Evolutionary conservation across 805 yeast species (phyloP), one percentile per base, ranked within the genome.

Genomic region (Lachancea quebecensis): DNA sequence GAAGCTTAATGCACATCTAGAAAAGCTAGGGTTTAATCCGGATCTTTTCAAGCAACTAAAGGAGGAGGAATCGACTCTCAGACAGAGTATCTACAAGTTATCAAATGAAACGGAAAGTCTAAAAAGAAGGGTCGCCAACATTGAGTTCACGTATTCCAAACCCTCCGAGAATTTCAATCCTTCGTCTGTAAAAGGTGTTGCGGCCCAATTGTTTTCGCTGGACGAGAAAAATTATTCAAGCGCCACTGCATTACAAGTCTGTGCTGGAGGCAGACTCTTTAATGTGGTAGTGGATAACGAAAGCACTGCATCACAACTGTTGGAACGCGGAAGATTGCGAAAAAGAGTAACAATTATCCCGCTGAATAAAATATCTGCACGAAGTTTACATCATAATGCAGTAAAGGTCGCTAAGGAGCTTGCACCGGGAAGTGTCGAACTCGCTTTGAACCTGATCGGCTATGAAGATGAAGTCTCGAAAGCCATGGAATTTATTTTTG

Each of bases 401-500:
- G 73, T 90, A 0, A 60, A 71, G 0, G 62, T 77, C 12, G 98
- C 98, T 0, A 85, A 86, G 58, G 64, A 70, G n/a, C 49, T 85
- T 7, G 86, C 93, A 31, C 95, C 95, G 1, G 82, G 80, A 2
- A 81, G 83, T 51, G 98, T 90, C 14, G 95, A 93, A 52, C 70
- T 89, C n/a, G 99, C 99, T 0, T 63, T 89, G 38, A 80, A 90
- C 56, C 69, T 91, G 48, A 74, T 93, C 44, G 83, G 83, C 2
- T 95, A 77, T 59, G 87, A 85, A 15, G 63, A 67, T 0, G 87
- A 83, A 45, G 81, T 88, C 17, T 48, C 72, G 3, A 80, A 74
- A 44, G 99, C 98, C 0, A 86, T 95, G 93, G 82, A 86, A 53
- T 88, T 79, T 54, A 87, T 91, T 17, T 93, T 93, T 66, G 99